Base-by-base conservation (phyloP, 495 filamentous ascomycete species). In the Cercophora newfieldiana region DNA sequence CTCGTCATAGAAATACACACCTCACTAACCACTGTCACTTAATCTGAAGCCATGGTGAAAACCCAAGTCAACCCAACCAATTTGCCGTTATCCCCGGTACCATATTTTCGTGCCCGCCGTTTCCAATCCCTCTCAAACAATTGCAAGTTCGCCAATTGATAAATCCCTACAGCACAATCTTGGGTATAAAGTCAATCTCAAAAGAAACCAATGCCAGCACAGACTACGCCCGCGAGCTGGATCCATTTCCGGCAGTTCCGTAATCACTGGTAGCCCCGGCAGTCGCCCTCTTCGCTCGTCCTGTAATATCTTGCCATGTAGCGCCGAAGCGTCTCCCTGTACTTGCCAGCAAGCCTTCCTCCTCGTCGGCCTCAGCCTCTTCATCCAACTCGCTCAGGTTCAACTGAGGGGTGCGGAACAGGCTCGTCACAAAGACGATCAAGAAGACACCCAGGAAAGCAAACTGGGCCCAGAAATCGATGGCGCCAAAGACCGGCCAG, bases 381-480 rank as follows among this genome's bases (percentile, higher is more conserved):
- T 93, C 91, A 67, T 97, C 92, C 8, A 93, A 69, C 74, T 92
- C 86, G 53, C 82, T 85, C 57, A 91, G 81, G 68, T 96, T 83
- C 31, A 96, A 73, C 70, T 84, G 87, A 1, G 94, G 93, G 8
- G 92, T 89, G 28, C 91, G 87, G 79, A 99, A 86, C 0, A 97
- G 77, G 1, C 89, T 86, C 1, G 87, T 89, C 33, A 91, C 48
- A 66, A 94, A 88, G 29, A 95, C 86, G 59, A 96, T 78, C 7
- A 96, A 72, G 78, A 95, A 97, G 16, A 97, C 81, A 21, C 82
- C 92, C 53, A 98, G 77, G 78, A 98, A 98, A 14, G 83, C 88
- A 71, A 97, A 97, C 73, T 98, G 96, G 0, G 91, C 91, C 94
- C 93, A 98, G 79, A 98, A 99, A 65, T 90, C 85, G 14, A 98